Evolutionary conservation across 1,139 yeast species (phyloP).

Genomic region (Chernovozyma sophiae-reginae): DNA sequence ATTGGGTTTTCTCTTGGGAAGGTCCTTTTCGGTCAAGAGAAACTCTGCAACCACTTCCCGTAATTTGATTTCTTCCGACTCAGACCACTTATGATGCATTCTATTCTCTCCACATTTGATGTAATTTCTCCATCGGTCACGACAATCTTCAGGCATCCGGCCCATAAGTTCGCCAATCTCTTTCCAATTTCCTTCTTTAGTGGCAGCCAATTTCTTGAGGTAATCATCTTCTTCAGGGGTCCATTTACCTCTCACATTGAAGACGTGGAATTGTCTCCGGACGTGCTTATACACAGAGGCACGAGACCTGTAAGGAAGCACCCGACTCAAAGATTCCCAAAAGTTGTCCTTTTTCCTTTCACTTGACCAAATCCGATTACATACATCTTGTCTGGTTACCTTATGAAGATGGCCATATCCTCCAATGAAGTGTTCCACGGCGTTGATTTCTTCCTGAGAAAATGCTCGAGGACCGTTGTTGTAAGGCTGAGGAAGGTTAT

Average conservation of each 20-base stretch:
- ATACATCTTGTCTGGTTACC: slow-evolving; percentile 62
- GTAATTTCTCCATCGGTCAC: slow-evolving; percentile 94
- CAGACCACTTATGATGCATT: slow-evolving; percentile 73
- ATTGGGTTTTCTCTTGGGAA: slow-evolving; percentile 9
- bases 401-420: slow-evolving; percentile 63
- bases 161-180: slow-evolving; percentile 72
- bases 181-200: slow-evolving; percentile 82
- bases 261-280: slow-evolving; percentile 81
- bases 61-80: slow-evolving; percentile 64
- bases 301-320: slow-evolving; percentile 77
- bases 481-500: slow-evolving; percentile 23
- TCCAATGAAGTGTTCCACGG: slow-evolving; percentile 67
- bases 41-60: slow-evolving; percentile 50
- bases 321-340: slow-evolving; percentile 78
- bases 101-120: slow-evolving; percentile 83
- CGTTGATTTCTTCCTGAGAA: slow-evolving; percentile 59
- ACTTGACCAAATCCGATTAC: slow-evolving; percentile 83
- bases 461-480: slow-evolving; percentile 45
- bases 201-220: slow-evolving; percentile 57
- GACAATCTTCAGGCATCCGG: slow-evolving; percentile 96
- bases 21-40: slow-evolving; percentile 13
- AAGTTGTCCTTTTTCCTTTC: slow-evolving; percentile 82
- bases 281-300: slow-evolving; percentile 92
- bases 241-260: slow-evolving; percentile 88
- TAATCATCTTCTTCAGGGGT: slow-evolving; percentile 70